Percentiles rank a stretch among this genome's conserved stretches.
phyloP scores from a whole-genome alignment of 2,329 filamentous ascomycete genomes.

The Sporothrix phasma region DNA sequence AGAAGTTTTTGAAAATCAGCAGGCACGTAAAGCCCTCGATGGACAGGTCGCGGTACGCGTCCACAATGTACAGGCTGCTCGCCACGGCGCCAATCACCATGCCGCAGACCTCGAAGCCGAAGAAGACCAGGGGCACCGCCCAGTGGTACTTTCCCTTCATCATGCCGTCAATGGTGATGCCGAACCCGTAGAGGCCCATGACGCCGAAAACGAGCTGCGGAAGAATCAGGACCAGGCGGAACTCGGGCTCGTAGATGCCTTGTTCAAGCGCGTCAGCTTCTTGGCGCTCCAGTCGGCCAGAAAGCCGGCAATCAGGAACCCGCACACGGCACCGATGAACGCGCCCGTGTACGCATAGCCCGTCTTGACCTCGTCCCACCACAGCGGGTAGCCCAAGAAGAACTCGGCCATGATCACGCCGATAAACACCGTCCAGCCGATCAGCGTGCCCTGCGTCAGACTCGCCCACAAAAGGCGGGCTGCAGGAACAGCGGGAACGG shows the following conservation, averaged over 20 bases:
- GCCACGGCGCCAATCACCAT: conserved; percentile 90
- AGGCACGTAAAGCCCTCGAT: conserved; percentile 85
- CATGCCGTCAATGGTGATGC: conserved; percentile 57
- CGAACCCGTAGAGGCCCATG: conserved; percentile 76
- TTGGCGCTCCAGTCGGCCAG: conserved; percentile 65
- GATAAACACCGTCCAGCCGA: conserved; percentile 93
- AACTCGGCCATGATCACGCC: conserved; percentile 73
- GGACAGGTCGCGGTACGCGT: conserved; percentile 78
- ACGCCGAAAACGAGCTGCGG: conserved; percentile 71
- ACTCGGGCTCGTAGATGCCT: conserved; percentile 87
- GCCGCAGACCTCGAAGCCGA: conserved; percentile 71
- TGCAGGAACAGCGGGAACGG: conserved; percentile 78
- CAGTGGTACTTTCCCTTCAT: conserved; percentile 50
- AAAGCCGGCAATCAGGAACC: conserved; percentile 64
- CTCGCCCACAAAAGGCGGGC: conserved; percentile 73
- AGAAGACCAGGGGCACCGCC: conserved; percentile 69
- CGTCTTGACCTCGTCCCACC: conserved; percentile 69
- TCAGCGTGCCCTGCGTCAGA: conserved; percentile 78
- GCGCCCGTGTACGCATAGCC: conserved; percentile 83
- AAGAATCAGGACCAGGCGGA: conserved; percentile 71
- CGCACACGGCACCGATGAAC: conserved; percentile 71
- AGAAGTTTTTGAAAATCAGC: conserved; percentile 90
- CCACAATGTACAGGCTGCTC: conserved; percentile 78
- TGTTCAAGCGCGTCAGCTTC: conserved; percentile 61
- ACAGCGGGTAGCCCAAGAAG: conserved; percentile 70